Evolutionary conservation across 2,329 filamentous ascomycete genomes (phyloP), one percentile per base, ranked within the genome.

Genomic region (Trichophyton schoenleinii): DNA sequence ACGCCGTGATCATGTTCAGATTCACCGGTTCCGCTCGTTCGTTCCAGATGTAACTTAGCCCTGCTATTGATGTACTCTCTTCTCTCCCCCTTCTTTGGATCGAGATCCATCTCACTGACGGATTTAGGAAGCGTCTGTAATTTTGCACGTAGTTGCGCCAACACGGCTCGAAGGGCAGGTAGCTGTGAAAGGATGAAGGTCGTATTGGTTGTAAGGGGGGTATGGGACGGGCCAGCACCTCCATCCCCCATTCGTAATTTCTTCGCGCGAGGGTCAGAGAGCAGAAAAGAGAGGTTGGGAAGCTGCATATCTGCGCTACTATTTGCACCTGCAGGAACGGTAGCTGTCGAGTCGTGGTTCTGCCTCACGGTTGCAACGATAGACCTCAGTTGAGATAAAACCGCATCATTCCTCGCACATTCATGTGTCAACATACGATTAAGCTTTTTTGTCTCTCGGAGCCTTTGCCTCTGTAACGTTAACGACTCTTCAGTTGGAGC

Each of bases 61-160:
- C 91, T 86, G 60, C 82, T 81, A 74, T 96, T 91, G 57, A 97
- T 85, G 71, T 97, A 97, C 66, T 87, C 82, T 61, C 87, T 80
- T 63, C 92, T 80, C 71, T 94, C 85, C 60, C 85, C 81, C 44
- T 85, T 81, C 77, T 84, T 88, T 53, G 80, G 81, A 64, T 79
- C 73, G 57, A 67, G 68, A 62, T 76, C 71, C 34, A 71, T 70
- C 2, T 72, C 72, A 31, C 72, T 70, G 2, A 73, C 69, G 0
- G 71, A 67, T 22, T 65, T 66, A 2, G 72, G 69, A 59, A 83
- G 64, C 4, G 73, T 71, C 3, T 73, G 72, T 31, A 95, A 75
- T 63, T 86, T 84, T 0, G 88, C 84, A 64, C 85, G 78, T 41
- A 96, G 77, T 11, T 82, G 80, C 8, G 83, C 79, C 57, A 96